phyloP scores from a whole-genome alignment of 345 rosid species.

The Pugionium cornutum region DNA sequence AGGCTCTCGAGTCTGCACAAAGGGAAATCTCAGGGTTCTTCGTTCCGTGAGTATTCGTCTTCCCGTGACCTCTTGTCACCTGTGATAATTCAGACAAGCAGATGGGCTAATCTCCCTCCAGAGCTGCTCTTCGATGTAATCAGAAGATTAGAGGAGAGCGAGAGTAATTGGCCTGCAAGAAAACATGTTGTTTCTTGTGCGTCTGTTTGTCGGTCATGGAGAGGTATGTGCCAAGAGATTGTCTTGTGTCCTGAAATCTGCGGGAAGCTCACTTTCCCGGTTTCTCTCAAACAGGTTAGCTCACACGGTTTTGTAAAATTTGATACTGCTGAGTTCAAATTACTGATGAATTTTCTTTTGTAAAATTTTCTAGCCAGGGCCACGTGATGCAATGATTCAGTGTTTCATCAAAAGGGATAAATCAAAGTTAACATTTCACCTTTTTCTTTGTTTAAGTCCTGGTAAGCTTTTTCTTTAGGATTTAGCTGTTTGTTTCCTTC shows the following conservation, averaged over 20 bases:
- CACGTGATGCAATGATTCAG: conserved; percentile 59
- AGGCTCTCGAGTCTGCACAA: conserved; percentile 54
- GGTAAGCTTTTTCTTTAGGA: conserved; percentile 42
- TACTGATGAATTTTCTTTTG: conserved; percentile 3
- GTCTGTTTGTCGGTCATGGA: conserved; percentile 69
- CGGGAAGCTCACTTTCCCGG: conserved; percentile 67
- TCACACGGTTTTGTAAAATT: background rate
- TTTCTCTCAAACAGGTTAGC: conserved; percentile 72
- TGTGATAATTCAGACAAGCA: conserved; percentile 51
- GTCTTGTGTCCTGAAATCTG: conserved; percentile 62
- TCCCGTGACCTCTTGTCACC: conserved; percentile 46
- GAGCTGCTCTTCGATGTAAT: conserved; percentile 65
- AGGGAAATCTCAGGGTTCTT: conserved; percentile 60
- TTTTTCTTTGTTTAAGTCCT: conserved; percentile 63
- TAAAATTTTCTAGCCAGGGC: conserved; percentile 62
- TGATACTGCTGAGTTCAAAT: background rate
- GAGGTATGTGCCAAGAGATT: conserved; percentile 67
- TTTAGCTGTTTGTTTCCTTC: conserved; percentile 7
- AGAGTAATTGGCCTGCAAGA: conserved; percentile 66
- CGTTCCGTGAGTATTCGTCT: conserved; percentile 41
- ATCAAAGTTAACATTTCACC: conserved; percentile 63
- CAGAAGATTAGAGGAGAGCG: conserved; percentile 64
- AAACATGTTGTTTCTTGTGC: conserved; percentile 64
- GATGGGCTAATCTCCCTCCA: conserved; percentile 72
- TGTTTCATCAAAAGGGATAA: conserved; percentile 72